Evolutionary conservation across 2,329 filamentous ascomycete species (phyloP), one percentile per base, ranked within the genome.

Genomic region (Fusarium lateritium): DNA sequence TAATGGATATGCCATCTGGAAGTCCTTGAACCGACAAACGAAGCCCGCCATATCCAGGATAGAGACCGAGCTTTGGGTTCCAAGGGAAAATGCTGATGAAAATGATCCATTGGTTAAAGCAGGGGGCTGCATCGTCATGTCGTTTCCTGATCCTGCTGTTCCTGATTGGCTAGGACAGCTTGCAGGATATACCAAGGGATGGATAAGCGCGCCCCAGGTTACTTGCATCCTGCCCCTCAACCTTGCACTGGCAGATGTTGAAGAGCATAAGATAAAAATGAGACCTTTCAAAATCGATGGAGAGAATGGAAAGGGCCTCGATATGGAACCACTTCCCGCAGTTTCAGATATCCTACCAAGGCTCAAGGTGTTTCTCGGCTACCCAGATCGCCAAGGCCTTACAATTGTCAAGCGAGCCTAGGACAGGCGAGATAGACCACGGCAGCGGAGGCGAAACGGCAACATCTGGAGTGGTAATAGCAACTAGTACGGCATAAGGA

Each of bases 401-500:
- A 63, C 60, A 0, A 11, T 63, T 4, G 39, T 63, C 15, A 56
- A 63, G 17, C 21, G 9, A 6, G 22, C 7, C 26, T 24, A 17
- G 14, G 15, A 17, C 14, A 17, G 7, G 34, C 15, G 6, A 8
- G 6, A 68, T 90, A 87, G 8, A 84, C 86, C 1, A 85, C 85
- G 14, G 85, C 86, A 1, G 82, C 69, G 62, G 76, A 78, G 7
- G 77, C 76, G 43, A 83, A 75, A 15, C 82, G 77, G 70, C 75
- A 5, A 77, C 66, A 34, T 84, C 83, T 7, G 83, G 83, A 2
- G 81, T 82, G 66, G 81, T 85, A 10, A 82, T 84, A 21, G 83
- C 83, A 19, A 86, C 81, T 14, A 87, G 78, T 51, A 83, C 75
- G n/a, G 84, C 83, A 15, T 83, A 80, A 10, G 83, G 82, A 4